These are phyloP conservation scores for Neoascochyta sp. DNA, from an alignment of 2,329 filamentous ascomycete species.

Conservation along the genomic window DNA sequence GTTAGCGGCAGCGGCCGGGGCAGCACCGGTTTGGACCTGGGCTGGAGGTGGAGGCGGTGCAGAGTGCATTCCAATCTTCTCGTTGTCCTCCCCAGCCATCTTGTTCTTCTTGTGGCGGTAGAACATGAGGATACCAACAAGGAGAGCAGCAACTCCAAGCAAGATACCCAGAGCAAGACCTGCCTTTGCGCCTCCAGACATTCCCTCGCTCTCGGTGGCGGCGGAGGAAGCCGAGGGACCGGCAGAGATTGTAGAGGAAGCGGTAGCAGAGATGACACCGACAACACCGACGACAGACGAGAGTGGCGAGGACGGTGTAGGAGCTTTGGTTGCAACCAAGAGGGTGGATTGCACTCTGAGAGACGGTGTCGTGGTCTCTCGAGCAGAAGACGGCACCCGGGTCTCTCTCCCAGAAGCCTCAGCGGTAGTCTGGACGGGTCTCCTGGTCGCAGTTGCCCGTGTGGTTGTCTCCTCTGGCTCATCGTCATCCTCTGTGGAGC, in stretches of 20 bases:
- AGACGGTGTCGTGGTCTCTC: conserved; percentile 16
- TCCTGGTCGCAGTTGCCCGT: conserved; percentile 13
- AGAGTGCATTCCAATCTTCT: conserved; percentile 38
- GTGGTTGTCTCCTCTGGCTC: conserved; percentile 4
- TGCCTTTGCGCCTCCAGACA: conserved; percentile 59
- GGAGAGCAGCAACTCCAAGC: conserved; percentile 62
- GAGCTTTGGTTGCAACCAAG: conserved; percentile 28
- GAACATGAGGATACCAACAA: conserved; percentile 66
- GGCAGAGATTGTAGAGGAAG: conserved; percentile 22
- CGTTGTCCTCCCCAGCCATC: conserved; percentile 43
- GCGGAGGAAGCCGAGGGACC: conserved; percentile 23
- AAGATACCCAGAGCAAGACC: conserved; percentile 83
- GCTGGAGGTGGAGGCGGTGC: conserved; percentile 28
- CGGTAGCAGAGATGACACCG: conserved; percentile 17
- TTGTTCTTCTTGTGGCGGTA: conserved; percentile 69
- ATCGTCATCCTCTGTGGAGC: conserved; percentile 13
- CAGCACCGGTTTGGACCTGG: conserved; percentile 12
- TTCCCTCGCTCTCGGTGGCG: conserved; percentile 29
- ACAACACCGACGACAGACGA: conserved; percentile 14
- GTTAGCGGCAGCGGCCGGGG: conserved; percentile 34
- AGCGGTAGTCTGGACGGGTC: conserved; percentile 16
- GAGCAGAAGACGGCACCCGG: conserved; percentile 12
- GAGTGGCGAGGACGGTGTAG: conserved; percentile 10
- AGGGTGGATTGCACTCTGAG: conserved; percentile 19
- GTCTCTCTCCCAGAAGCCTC: no score